These are phyloP conservation scores for Striga hermonthica DNA, from an alignment of 305 asterid species.

Conservation along the genomic window DNA sequence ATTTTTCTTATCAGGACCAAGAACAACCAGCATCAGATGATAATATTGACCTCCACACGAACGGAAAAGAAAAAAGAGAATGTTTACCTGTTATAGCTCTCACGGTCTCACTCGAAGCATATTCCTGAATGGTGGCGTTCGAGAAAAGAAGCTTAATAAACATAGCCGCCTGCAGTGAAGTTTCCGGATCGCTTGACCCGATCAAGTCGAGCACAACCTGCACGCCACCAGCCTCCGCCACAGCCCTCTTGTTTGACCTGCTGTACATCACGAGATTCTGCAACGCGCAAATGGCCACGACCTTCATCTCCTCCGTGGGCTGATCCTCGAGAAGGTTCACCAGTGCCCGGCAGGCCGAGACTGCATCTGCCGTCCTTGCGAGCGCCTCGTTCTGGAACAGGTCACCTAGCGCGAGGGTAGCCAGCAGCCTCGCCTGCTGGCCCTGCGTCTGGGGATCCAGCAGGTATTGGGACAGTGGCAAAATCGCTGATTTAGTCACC, in stretches of 20 bases:
- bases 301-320: constrained; percentile 99
- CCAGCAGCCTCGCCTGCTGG: constrained; percentile 93
- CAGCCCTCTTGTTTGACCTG: constrained; percentile 94
- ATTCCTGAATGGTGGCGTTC: constrained; percentile 95
- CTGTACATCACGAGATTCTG: constrained; percentile 99
- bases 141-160: constrained; percentile 92
- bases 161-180: constrained; percentile 98
- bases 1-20: background rate
- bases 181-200: constrained; percentile 90
- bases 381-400: constrained; percentile 95
- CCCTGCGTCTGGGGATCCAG: constrained; percentile 99
- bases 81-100: constrained; percentile 90
- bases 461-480: constrained; percentile 94
- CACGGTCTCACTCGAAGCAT: constrained; percentile 99
- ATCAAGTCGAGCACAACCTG: constrained; percentile 98
- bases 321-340: constrained; percentile 99
- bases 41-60: background rate
- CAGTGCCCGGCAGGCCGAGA: constrained; percentile 93
- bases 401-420: constrained; percentile 97
- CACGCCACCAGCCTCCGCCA: constrained; percentile 99
- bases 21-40: background rate
- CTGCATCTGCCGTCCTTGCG: constrained; percentile 94
- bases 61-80: constrained; percentile 15
- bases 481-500: constrained; percentile 85
- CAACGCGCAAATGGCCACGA: constrained; percentile 90